Base-by-base conservation (phyloP, 163 green algal species). In the Volvox carteri region DNA sequence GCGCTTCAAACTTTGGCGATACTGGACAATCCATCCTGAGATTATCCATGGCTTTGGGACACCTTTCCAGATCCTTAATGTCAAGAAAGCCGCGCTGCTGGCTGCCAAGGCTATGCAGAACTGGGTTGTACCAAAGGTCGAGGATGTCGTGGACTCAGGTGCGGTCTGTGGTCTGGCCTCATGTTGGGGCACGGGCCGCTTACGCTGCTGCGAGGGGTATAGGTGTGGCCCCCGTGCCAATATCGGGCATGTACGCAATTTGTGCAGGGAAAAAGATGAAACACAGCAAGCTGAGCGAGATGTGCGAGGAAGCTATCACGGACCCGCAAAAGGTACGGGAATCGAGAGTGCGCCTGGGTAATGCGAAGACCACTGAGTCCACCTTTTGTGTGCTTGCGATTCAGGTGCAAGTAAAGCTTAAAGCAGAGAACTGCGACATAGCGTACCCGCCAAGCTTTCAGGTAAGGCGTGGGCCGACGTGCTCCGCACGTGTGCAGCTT, bases 371-470 rank as follows among this genome's bases (percentile, higher is more conserved):
- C n/a, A n/a, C n/a, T n/a, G n/a, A n/a, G n/a, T n/a, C n/a, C n/a
- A n/a, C n/a, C n/a, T n/a, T n/a, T n/a, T n/a, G n/a, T n/a, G n/a
- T n/a, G n/a, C n/a, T n/a, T n/a, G n/a, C n/a, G n/a, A 58, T 54
- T 7, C 97, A 98, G 92, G 91, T 95, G 19, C 90, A 94, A 72
- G 93, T 98, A 30, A 98, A 98, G 91, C 94, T 97, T 4, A 94
- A 96, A 83, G 56, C 91, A 0, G 97, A 99, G 18, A 95, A 97
- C 35, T 93, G 98, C 19, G 98, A 99, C 92, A 96, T 99, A 46
- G 98, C 97, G 52, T 99, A 99, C 93, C 95, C 95, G 11, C 98
- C 98, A 37, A 94, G 99, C 58, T 95, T 99, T 70, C 97, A 98
- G 88, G 88, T 74, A 44, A 52, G 91, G 2, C 28, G n/a, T n/a